Percentiles rank a stretch among this genome's conserved stretches.
phyloP scores from a whole-genome alignment of 2,329 filamentous ascomycete genomes.

The Tolypocladium pustulatum region DNA sequence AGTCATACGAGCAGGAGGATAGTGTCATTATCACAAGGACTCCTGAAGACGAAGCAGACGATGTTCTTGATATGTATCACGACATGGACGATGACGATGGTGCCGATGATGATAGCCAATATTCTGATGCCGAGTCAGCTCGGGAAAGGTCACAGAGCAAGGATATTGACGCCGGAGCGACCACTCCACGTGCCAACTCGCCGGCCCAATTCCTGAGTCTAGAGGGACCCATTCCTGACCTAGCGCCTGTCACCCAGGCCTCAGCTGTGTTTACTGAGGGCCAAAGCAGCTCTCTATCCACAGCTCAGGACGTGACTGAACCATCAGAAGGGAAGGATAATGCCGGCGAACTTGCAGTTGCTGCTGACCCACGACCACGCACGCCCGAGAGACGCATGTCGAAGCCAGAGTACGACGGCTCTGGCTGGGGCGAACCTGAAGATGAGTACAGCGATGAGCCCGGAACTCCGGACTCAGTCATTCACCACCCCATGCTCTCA shows the following conservation, averaged over 20 bases:
- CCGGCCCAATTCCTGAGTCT: conserved; percentile 8
- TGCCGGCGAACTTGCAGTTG: conserved; percentile 18
- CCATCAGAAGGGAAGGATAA: conserved; percentile 14
- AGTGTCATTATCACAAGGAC: conserved; percentile 60
- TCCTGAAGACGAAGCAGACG: conserved; percentile 47
- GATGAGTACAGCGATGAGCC: conserved; percentile 47
- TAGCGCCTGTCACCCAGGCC: conserved; percentile 12
- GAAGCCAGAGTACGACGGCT: conserved; percentile 54
- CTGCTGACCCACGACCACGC: conserved; percentile 28
- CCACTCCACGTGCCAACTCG: conserved; percentile 37
- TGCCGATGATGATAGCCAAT: conserved; percentile 22
- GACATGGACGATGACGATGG: conserved; percentile 56
- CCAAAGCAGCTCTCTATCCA: neutral
- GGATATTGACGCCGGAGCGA: conserved; percentile 32
- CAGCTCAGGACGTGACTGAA: neutral
- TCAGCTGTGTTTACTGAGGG: neutral
- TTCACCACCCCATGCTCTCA: conserved; percentile 58
- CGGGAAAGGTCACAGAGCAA: conserved; percentile 10
- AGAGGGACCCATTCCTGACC: conserved; percentile 20
- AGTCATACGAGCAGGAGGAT: conserved; percentile 39
- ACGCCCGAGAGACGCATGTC: conserved; percentile 41
- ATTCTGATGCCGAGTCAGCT: conserved; percentile 17
- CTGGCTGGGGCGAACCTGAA: conserved; percentile 46
- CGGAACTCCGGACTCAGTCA: conserved; percentile 80
- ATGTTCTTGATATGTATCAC: conserved; percentile 56